phyloP scores from a whole-genome alignment of 495 filamentous ascomycete genomes.

The Parachaetomium inaequale region DNA sequence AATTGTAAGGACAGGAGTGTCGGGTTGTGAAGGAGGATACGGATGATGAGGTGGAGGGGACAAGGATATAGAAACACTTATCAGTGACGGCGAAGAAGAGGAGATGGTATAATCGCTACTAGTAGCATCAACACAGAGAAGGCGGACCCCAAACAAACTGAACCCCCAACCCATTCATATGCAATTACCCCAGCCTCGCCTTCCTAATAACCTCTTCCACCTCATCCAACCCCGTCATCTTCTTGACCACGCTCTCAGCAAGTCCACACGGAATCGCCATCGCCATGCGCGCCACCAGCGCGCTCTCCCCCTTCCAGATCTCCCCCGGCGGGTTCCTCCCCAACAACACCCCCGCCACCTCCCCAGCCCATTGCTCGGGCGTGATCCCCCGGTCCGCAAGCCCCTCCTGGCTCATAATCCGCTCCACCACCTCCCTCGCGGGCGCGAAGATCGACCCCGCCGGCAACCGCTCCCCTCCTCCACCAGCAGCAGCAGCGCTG shows the following conservation, averaged over 20 bases:
- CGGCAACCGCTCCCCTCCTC: neutral
- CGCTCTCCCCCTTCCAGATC: conserved; percentile 16
- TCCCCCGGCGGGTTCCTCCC: conserved; percentile 9
- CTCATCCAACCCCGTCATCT: conserved; percentile 16
- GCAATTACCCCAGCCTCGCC: neutral
- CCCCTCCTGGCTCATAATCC: conserved; percentile 16
- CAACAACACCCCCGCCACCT: conserved; percentile 13
- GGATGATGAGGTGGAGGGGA: too few species aligned
- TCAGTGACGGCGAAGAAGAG: too few species aligned
- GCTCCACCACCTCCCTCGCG: conserved; percentile 23
- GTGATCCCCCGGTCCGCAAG: neutral
- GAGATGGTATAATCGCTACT: neutral
- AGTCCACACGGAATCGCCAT: conserved; percentile 11
- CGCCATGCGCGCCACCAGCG: conserved; percentile 3
- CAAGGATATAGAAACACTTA: too few species aligned
- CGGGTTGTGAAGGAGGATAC: too few species aligned
- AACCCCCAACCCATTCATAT: neutral
- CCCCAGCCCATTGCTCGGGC: conserved; percentile 17
- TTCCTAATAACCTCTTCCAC: conserved; percentile 8
- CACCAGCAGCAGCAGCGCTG: neutral
- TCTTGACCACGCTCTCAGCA: neutral
- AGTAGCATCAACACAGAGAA: too few species aligned
- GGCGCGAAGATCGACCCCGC: conserved; percentile 15
- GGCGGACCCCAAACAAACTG: too few species aligned
- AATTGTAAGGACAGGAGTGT: neutral